These are phyloP conservation scores for Aegle marmelos DNA, from an alignment of 345 rosid species.

Conservation along the genomic window DNA sequence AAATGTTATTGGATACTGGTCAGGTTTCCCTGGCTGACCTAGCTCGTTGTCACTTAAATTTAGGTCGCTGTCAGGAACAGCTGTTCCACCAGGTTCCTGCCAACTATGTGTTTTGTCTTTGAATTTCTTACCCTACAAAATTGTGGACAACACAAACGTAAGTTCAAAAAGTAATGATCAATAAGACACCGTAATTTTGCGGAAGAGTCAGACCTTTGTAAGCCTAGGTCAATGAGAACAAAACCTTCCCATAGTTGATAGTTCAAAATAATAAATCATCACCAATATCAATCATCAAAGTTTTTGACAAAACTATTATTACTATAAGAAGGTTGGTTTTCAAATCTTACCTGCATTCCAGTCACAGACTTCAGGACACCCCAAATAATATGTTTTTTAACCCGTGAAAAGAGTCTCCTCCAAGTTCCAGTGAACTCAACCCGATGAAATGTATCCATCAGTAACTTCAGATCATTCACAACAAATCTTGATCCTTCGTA, in stretches of 20 bases:
- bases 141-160: background rate
- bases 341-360: conserved; percentile 82
- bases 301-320: background rate
- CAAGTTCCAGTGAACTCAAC: conserved; percentile 89
- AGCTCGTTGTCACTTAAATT: conserved; percentile 77
- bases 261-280: background rate
- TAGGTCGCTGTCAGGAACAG: conserved; percentile 67
- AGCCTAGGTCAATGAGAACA: background rate
- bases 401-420: conserved; percentile 97
- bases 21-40: conserved; percentile 52
- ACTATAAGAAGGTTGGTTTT: background rate
- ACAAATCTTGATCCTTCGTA: conserved; percentile 94
- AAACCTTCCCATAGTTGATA: background rate
- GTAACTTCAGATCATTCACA: conserved; percentile 90
- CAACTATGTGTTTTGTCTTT: conserved; percentile 76
- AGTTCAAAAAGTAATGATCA: background rate
- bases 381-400: conserved; percentile 97
- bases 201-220: background rate
- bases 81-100: conserved; percentile 41
- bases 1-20: conserved; percentile 65
- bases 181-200: background rate
- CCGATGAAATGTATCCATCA: conserved; percentile 94
- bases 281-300: conserved; percentile 3
- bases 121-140: conserved; percentile 85
- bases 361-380: conserved; percentile 96